These are phyloP conservation scores for Oxyria digyna DNA, from an alignment of 148 eudicot genomes.

Conservation along the genomic window DNA sequence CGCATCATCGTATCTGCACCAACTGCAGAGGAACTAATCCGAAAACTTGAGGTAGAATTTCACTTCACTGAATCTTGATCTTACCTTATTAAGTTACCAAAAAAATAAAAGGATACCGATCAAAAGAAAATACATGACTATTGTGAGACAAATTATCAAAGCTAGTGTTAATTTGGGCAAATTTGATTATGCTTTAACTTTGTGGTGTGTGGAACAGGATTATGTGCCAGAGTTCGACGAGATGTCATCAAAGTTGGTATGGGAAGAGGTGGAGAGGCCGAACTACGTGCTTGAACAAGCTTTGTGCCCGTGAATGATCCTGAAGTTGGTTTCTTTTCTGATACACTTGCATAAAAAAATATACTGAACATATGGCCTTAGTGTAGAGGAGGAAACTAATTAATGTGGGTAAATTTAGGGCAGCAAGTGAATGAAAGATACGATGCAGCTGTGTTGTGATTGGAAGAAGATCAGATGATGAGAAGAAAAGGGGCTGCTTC, in stretches of 20 bases:
- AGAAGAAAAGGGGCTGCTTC: not conserved
- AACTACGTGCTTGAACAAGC: conserved; percentile 30
- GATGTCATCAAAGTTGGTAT: conserved; percentile 49
- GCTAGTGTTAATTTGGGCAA: not conserved
- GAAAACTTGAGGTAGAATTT: conserved; percentile 66
- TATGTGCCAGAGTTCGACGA: conserved; percentile 76
- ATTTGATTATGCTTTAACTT: not conserved
- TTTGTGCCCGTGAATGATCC: not conserved
- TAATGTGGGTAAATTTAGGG: not conserved
- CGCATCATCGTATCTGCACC: conserved; percentile 88
- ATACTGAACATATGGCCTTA: conserved; percentile 4
- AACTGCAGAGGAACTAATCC: conserved; percentile 66
- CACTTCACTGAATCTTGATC: too few relatives aligned
- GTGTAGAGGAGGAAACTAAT: not conserved
- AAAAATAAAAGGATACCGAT: too few relatives aligned
- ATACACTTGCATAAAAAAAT: not conserved
- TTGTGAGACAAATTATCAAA: not conserved
- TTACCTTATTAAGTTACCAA: too few relatives aligned
- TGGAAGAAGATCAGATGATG: not conserved
- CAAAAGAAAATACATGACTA: too few relatives aligned
- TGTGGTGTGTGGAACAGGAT: conserved; percentile 29
- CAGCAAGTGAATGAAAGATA: not conserved
- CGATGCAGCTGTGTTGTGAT: not conserved
- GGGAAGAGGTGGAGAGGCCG: conserved; percentile 69
- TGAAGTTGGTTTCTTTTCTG: not conserved